Evolutionary conservation across 2,329 filamentous ascomycete genomes (phyloP).

Genomic region (Penicillium sp.): DNA sequence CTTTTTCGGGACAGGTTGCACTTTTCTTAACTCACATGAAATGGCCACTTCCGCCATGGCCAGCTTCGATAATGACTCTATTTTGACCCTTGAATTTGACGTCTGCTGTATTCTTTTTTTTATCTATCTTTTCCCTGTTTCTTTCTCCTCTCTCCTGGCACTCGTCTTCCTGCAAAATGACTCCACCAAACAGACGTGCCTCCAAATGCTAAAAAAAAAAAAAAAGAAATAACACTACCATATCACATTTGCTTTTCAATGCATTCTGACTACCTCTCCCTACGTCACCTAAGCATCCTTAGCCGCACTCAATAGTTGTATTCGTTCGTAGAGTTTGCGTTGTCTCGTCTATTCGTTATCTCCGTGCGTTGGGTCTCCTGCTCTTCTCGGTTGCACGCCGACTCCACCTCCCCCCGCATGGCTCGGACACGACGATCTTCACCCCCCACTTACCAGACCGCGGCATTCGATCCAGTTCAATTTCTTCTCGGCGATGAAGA

Average conservation of each 20-base stretch:
- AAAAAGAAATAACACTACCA: no score
- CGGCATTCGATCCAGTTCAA: no score
- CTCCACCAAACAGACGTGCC: neutral
- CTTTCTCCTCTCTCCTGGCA: slow-evolving; percentile 5
- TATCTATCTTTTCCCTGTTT: slow-evolving; percentile 1
- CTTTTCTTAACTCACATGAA: neutral
- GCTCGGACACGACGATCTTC: no score
- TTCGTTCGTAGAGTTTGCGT: no score
- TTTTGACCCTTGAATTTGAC: slow-evolving; percentile 9
- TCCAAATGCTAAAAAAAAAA: slow-evolving; percentile 12
- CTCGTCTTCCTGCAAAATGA: no score
- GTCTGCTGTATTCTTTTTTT: slow-evolving; percentile 2
- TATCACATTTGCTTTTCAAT: slow-evolving; percentile 4
- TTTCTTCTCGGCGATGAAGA: no score
- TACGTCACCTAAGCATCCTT: no score
- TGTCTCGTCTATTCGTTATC: neutral
- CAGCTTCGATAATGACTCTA: slow-evolving; percentile 17
- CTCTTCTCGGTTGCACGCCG: neutral
- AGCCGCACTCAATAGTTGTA: no score
- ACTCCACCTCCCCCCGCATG: slow-evolving; percentile 1
- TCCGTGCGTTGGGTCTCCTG: neutral
- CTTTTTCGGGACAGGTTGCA: slow-evolving; percentile 10
- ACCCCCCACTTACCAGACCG: no score
- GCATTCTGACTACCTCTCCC: no score
- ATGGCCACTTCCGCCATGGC: slow-evolving; percentile 20